A percentile compares a stretch with the other conserved stretches of the same genome.
Conservation (phyloP, 2,329 filamentous ascomycete species). For the Shiraia bambusicola region DNA sequence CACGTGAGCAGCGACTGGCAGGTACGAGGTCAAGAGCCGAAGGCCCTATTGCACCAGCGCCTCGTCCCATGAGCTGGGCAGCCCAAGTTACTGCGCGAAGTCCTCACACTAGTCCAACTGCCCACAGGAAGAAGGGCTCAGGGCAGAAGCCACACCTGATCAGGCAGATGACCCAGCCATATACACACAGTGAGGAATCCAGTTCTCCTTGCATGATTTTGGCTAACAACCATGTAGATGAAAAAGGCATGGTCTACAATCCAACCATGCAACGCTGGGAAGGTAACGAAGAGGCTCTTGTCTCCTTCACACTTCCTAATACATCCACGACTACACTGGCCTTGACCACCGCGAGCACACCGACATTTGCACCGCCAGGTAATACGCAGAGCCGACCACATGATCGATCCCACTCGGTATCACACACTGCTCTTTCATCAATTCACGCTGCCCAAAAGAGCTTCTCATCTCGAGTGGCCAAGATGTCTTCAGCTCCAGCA, state of each 20-base stretch:
- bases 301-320: slow-evolving; percentile 64
- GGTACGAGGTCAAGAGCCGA: slow-evolving; percentile 47
- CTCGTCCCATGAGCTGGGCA: slow-evolving; percentile 62
- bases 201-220: slow-evolving; percentile 2
- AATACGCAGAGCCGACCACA: slow-evolving; percentile 33
- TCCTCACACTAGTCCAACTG: slow-evolving; percentile 53
- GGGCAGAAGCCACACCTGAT: slow-evolving; percentile 84
- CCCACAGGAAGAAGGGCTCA: slow-evolving; percentile 51
- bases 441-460: slow-evolving; percentile 44
- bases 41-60: slow-evolving; percentile 48
- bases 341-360: slow-evolving; percentile 43
- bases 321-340: slow-evolving; percentile 51
- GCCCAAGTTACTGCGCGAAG: slow-evolving; percentile 55
- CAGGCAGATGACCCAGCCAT: slow-evolving; percentile 75
- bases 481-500: slow-evolving; percentile 37
- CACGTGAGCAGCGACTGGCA: slow-evolving; percentile 61
- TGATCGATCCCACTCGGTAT: slow-evolving; percentile 41
- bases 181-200: slow-evolving; percentile 70
- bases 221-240: slow-evolving; percentile 55
- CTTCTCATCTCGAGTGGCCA: slow-evolving; percentile 39
- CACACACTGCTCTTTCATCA: slow-evolving; percentile 46
- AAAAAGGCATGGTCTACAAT: slow-evolving; percentile 97
- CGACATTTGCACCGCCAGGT: slow-evolving; percentile 41
- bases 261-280: slow-evolving; percentile 87
- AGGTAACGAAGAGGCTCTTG: slow-evolving; percentile 86